Conservation (phyloP, 306 rosid species). For the Geum urbanum region DNA sequence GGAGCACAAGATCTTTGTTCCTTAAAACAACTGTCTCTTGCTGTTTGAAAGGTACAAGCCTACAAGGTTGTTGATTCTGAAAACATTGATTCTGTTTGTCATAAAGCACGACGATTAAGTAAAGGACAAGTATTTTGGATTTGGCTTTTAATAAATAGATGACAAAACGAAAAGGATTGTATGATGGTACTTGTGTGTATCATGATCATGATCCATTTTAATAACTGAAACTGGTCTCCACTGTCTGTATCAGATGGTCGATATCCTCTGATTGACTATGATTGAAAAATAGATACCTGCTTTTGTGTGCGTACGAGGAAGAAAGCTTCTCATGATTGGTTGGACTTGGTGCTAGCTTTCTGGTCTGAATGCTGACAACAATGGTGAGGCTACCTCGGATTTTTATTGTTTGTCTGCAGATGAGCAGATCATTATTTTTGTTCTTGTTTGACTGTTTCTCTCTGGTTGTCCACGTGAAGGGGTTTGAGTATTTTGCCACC, state of each 20-base stretch:
- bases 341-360: neutral
- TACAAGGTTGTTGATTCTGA: slow-evolving; percentile 25
- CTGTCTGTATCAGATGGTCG: slow-evolving; percentile 20
- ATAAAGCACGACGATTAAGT: slow-evolving; percentile 20
- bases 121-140: slow-evolving; percentile 29
- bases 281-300: slow-evolving; percentile 20
- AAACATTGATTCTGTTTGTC: slow-evolving; percentile 27
- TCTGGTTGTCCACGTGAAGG: neutral
- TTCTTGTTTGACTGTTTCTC: neutral
- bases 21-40: slow-evolving; percentile 17
- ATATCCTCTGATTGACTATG: slow-evolving; percentile 27
- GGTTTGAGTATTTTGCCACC: neutral
- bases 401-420: too few species aligned
- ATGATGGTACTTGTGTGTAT: slow-evolving; percentile 1
- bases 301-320: neutral
- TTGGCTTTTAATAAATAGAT: slow-evolving; percentile 15
- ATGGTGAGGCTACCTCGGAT: neutral
- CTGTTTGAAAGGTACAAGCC: slow-evolving; percentile 22
- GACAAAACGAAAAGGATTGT: neutral
- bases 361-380: slow-evolving; percentile 8
- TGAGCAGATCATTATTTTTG: too few species aligned
- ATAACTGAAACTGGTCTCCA: slow-evolving; percentile 12
- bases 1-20: slow-evolving; percentile 15
- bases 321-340: neutral
- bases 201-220: neutral